Base-by-base conservation (phyloP, 2,329 filamentous ascomycete species). In the Lasiodiplodia hormozganensis region DNA sequence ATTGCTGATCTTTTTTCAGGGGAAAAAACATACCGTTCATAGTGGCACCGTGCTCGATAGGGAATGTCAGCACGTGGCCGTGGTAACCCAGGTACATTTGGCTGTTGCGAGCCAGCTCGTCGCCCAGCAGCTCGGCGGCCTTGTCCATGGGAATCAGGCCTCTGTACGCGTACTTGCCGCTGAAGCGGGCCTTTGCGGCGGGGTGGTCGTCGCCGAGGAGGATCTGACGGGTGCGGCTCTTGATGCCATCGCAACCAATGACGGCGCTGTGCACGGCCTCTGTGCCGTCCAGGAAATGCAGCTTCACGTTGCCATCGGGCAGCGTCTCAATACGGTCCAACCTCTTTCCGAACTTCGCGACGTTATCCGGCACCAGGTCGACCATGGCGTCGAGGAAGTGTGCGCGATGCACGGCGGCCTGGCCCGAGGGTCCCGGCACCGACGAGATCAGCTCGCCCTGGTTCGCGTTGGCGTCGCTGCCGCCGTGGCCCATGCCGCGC, bases 231-330 rank as follows among this genome's bases (percentile, higher is more conserved):
- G 86, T 81, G 3, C 81, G 79, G 0, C 86, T 88, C 74, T 88
- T 88, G 73, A 91, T 88, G 0, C 89, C 89, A 76, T 91, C 89
- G 73, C 87, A 89, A 5, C 87, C 88, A 68, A 91, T 81, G 0
- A 88, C 85, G 1, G 82, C 80, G 69, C 80, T 80, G 36, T 84
- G 83, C 31, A 78, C 73, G 0, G 78, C 83, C 0, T 73, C 77
- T 0, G 76, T 80, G 0, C 83, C 83, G 73, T 87, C 85, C 1
- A 76, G 71, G 68, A 87, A 83, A 8, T 75, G 73, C 36, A 83
- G 60, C 0, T 74, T 62, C 0, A 78, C 75, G 2, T 75, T 78
- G 7, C 70, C 73, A 54, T 76, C 73, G 0, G 71, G 62, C 2
- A 73, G 71, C 47, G 75, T 70, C 6, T 70, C 72, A 3, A 79